phyloP scores from a whole-genome alignment of 192 early-diverging fungal genomes.

The Rhizophagus prolifer region DNA sequence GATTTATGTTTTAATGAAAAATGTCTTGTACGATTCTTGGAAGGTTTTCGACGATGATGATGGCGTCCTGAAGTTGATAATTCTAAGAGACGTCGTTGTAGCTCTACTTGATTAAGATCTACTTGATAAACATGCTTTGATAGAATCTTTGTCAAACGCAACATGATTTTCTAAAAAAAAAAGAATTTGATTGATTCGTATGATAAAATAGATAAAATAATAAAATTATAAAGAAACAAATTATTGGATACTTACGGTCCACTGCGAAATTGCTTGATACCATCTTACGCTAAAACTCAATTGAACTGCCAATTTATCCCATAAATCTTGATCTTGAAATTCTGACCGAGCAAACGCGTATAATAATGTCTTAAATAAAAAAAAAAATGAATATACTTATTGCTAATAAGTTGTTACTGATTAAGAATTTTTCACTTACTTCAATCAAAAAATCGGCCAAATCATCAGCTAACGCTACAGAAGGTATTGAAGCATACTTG shows the following conservation, averaged over 20 bases:
- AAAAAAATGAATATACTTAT: neutral
- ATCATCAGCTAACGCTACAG: conserved; percentile 52
- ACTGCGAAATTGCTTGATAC: conserved; percentile 62
- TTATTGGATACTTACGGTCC: conserved; percentile 54
- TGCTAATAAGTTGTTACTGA: neutral
- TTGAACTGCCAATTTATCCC: conserved; percentile 54
- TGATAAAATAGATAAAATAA: neutral
- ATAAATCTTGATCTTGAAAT: conserved; percentile 45
- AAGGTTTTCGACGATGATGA: conserved; percentile 24
- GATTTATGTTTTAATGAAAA: conserved; percentile 28
- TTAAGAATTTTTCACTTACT: conserved; percentile 35
- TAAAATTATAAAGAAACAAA: too few relatives aligned
- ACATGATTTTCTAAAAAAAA: conserved; percentile 54
- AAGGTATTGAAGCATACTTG: conserved; percentile 39
- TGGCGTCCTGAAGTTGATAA: conserved; percentile 5
- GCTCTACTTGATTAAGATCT: conserved; percentile 54
- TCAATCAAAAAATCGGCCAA: conserved; percentile 66
- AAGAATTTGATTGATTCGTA: neutral
- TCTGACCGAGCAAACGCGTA: conserved; percentile 63
- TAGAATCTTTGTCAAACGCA: conserved; percentile 60
- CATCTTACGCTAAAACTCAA: conserved; percentile 52
- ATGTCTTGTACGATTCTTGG: conserved; percentile 20
- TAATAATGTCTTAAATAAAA: conserved; percentile 56
- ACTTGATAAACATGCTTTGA: conserved; percentile 58
- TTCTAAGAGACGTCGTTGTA: conserved; percentile 22